phyloP scores from a whole-genome alignment of 2,329 filamentous ascomycete species.

The Hypocreales sp. region DNA sequence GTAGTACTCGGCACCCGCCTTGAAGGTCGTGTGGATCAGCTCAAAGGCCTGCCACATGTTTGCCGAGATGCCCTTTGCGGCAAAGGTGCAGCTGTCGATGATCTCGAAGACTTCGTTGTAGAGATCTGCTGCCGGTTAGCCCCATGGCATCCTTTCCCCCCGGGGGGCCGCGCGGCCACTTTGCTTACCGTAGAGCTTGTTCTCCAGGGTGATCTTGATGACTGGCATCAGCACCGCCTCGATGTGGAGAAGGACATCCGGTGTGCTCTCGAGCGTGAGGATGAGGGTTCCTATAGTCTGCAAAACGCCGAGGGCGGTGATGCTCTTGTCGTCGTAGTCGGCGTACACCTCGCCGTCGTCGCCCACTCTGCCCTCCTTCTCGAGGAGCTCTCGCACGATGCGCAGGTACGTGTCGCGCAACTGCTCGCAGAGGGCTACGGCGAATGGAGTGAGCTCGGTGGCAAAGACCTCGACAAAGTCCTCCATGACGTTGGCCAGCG shows the following conservation, averaged over 20 bases:
- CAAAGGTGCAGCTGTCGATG: slow-evolving; percentile 97
- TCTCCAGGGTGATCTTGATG: slow-evolving; percentile 88
- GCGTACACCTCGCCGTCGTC: slow-evolving; percentile 68
- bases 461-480: slow-evolving; percentile 98
- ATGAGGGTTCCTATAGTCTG: slow-evolving; percentile 98
- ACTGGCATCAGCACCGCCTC: slow-evolving; percentile 96
- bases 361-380: slow-evolving; percentile 66
- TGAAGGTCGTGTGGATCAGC: slow-evolving; percentile 92
- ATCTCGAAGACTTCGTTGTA: slow-evolving; percentile 99
- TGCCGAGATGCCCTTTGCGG: slow-evolving; percentile 84
- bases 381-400: slow-evolving; percentile 80
- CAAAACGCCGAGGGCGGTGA: slow-evolving; percentile 86
- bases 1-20: slow-evolving; percentile 90
- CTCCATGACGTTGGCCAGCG: slow-evolving; percentile 96
- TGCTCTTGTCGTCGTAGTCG: slow-evolving; percentile 97
- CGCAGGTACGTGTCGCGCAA: slow-evolving; percentile 89
- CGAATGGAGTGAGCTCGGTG: slow-evolving; percentile 91
- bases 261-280: slow-evolving; percentile 89
- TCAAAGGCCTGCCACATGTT: slow-evolving; percentile 99
- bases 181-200: slow-evolving; percentile 81
- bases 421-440: slow-evolving; percentile 89
- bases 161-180: no score
- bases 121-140: slow-evolving; percentile 42
- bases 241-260: slow-evolving; percentile 84
- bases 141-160: no score